Base-by-base conservation (phyloP, 2,329 filamentous ascomycete species). In the Botryosphaeria dothidea region DNA sequence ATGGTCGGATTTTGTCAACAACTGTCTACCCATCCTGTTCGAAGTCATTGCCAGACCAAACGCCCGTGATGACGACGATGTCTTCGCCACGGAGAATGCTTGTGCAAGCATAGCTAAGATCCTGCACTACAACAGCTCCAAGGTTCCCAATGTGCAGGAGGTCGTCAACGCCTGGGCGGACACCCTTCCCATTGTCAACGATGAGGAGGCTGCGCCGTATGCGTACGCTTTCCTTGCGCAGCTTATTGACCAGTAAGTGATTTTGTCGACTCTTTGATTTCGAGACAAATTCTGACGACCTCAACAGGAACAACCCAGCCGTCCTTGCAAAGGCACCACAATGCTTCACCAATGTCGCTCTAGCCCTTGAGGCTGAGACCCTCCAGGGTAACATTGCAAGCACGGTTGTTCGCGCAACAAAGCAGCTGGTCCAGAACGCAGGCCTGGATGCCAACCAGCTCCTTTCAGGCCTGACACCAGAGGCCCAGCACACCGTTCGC, bases 51-150 rank as follows among this genome's bases (percentile, higher is more conserved):
- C 91, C 73, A 85, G 94, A 64, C 87, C 90, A 2, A 90, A 96
- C 69, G 90, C 94, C 4, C 88, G 95, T 68, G 89, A 87, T 54
- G 95, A 98, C 68, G 95, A 98, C 71, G 93, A 98, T 72, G 90
- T 97, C 1, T 99, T 96, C 75, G 95, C 95, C 2, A 98, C 95
- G 1, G 95, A 99, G 81, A 99, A 99, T 75, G 94, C 94, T 6
- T 97, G 92, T 71, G 94, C 95, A 46, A 93, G 92, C 70, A 95
- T 99, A 73, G 95, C 95, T 38, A 99, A 99, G 85, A 94, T 99
- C 62, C 83, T 99, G 69, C 93, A 97, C 76, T 97, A 90, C 81
- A 97, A 96, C 78, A 82, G 88, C 25, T 84, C 84, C 69, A 91
- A 91, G 74, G 89, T 99, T 19, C 83, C 83, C 62, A 92, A 96